phyloP scores from a whole-genome alignment of 2,329 filamentous ascomycete genomes.

The Neodidymelliopsis sp. region DNA sequence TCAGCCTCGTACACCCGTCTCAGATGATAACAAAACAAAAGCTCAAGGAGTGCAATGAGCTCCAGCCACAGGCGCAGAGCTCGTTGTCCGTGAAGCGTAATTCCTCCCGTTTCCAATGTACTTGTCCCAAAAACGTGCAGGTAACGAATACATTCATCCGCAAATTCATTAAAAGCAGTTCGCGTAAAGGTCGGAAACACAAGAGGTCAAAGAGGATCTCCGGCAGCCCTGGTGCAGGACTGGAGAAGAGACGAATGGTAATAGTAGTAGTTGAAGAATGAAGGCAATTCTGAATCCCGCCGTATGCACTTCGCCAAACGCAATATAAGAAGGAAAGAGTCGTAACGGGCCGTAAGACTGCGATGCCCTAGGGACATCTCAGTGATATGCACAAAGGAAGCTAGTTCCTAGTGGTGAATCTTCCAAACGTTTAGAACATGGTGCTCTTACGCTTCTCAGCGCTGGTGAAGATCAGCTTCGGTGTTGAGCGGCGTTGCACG shows the following conservation, averaged over 20 bases:
- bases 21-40: conserved; percentile 23
- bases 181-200: conserved; percentile 37
- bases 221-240: conserved; percentile 17
- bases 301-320: conserved; percentile 37
- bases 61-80: conserved; percentile 46
- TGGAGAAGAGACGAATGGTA: conserved; percentile 42
- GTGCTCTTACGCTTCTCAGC: conserved; percentile 88
- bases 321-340: conserved; percentile 40
- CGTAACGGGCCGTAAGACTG: conserved; percentile 49
- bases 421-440: conserved; percentile 58
- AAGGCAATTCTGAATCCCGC: conserved; percentile 26
- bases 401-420: conserved; percentile 23
- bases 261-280: conserved; percentile 34
- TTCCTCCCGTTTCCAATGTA: conserved; percentile 22
- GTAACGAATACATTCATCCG: conserved; percentile 31
- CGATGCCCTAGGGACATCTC: conserved; percentile 33
- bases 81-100: conserved; percentile 38
- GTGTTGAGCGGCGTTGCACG: conserved; percentile 76
- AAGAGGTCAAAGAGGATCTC: conserved; percentile 39
- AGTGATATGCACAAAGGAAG: conserved; percentile 48
- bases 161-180: conserved; percentile 48
- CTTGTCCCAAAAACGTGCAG: conserved; percentile 24
- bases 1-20: conserved; percentile 17
- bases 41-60: conserved; percentile 46
- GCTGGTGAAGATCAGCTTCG: conserved; percentile 85